Percentiles rank a stretch among this genome's conserved stretches.
Evolutionary conservation across 768 basidiomycete species (phyloP).

Genomic region (Lactarius indigo): DNA sequence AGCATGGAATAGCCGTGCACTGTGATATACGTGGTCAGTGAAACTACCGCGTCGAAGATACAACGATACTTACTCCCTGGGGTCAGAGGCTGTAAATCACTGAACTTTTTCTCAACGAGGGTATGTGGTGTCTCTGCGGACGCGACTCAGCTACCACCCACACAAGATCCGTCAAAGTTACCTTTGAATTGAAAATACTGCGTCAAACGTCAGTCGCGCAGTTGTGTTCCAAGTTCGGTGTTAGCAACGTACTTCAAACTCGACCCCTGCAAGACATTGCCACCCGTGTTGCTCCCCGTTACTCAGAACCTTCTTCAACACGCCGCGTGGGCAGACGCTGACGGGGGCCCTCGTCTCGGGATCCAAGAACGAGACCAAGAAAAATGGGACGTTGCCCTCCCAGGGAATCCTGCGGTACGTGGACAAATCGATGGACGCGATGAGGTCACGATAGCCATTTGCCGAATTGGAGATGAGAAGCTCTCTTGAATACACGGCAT

Average conservation of each 20-base stretch:
- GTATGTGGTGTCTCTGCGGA: conserved; percentile 74
- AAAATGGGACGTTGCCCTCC: conserved; percentile 91
- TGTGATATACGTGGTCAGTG: conserved; percentile 33
- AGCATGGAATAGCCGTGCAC: conserved; percentile 98
- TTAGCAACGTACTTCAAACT: conserved; percentile 70
- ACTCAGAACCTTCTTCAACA: conserved; percentile 57
- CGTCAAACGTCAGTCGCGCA: background rate
- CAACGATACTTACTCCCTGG: conserved; percentile 72
- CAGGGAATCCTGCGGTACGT: conserved; percentile 88
- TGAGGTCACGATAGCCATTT: conserved; percentile 89
- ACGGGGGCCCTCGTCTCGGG: conserved; percentile 79
- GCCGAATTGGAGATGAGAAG: conserved; percentile 85
- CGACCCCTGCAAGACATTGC: conserved; percentile 79
- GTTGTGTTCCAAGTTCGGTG: background rate
- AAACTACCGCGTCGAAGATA: background rate
- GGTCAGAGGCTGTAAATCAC: conserved; percentile 72
- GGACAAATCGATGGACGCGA: conserved; percentile 82
- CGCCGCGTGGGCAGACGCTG: conserved; percentile 82
- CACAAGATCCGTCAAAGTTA: conserved; percentile 27
- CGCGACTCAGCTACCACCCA: background rate
- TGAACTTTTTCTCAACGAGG: conserved; percentile 74
- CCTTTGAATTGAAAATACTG: conserved; percentile 93
- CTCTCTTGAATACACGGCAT: conserved; percentile 78
- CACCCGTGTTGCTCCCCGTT: conserved; percentile 47
- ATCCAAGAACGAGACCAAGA: conserved; percentile 86